Evolutionary conservation across 2,329 filamentous ascomycete genomes (phyloP).

Genomic region (Aspergillus tubingensis): DNA sequence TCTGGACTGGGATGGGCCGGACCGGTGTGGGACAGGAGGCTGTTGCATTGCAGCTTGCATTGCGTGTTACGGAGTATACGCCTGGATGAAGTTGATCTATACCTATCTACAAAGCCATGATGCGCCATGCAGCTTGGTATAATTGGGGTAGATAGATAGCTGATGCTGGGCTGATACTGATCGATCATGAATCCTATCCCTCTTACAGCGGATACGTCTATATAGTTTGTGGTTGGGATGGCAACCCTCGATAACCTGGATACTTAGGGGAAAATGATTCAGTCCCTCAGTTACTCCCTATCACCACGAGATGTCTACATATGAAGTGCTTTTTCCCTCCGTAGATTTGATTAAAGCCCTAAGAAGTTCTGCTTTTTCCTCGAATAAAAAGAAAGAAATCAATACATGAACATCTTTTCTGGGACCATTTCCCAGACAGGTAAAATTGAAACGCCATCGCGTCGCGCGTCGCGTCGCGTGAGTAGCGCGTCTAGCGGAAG

Average conservation of each 20-base stretch:
- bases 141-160: background rate
- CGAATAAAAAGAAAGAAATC: too few species aligned
- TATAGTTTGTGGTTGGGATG: background rate
- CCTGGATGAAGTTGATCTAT: background rate
- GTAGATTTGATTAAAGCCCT: background rate
- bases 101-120: background rate
- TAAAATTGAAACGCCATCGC: background rate
- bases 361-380: too few species aligned
- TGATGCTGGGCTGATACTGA: background rate
- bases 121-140: background rate
- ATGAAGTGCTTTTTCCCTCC: background rate
- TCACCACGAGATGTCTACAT: background rate
- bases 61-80: background rate
- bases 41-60: background rate
- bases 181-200: background rate
- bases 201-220: background rate
- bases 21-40: constrained; percentile 4
- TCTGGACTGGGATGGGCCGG: background rate
- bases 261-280: background rate
- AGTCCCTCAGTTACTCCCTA: background rate
- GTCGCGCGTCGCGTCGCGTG: background rate
- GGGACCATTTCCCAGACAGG: background rate
- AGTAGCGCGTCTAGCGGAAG: background rate
- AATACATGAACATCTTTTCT: too few species aligned
- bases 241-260: background rate